Percentiles rank a stretch among this genome's conserved stretches.
These are phyloP conservation scores for Russula dissimulans DNA, from an alignment of 768 basidiomycete genomes.

Conservation along the genomic window DNA sequence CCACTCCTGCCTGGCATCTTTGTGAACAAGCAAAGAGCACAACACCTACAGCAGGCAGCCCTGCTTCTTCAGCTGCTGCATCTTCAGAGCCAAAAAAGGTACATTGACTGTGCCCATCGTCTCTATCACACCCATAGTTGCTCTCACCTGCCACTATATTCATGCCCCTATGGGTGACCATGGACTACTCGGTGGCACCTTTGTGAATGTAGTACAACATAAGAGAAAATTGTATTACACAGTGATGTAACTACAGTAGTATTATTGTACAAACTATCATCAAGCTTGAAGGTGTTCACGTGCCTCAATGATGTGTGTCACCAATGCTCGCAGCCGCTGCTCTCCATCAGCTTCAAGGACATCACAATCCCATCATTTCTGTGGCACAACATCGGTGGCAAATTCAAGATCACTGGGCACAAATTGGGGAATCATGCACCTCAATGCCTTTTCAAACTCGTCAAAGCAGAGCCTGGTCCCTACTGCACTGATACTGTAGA, in stretches of 20 bases:
- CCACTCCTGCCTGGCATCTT: slow-evolving; percentile 46
- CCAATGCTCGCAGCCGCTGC: not conserved
- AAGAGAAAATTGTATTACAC: too few relatives aligned
- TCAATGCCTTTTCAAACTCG: too few relatives aligned
- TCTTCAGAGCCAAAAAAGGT: slow-evolving; percentile 28
- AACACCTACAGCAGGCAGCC: slow-evolving; percentile 31
- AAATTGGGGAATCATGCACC: too few relatives aligned
- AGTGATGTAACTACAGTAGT: too few relatives aligned
- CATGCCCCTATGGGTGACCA: too few relatives aligned
- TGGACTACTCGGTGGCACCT: too few relatives aligned
- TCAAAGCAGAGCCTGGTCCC: not conserved
- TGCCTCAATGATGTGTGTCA: not conserved
- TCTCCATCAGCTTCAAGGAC: not conserved
- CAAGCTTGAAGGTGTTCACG: too few relatives aligned
- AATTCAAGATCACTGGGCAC: not conserved
- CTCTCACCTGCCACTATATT: too few relatives aligned
- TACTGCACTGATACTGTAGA: not conserved
- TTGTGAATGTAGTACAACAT: too few relatives aligned
- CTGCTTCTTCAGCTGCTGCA: slow-evolving; percentile 17
- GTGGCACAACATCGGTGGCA: not conserved
- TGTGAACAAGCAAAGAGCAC: slow-evolving; percentile 39
- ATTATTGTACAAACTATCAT: too few relatives aligned
- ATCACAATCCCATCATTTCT: not conserved
- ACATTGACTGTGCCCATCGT: too few relatives aligned
- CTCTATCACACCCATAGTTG: too few relatives aligned